Evolutionary conservation across 2,329 filamentous ascomycete genomes (phyloP).

Genomic region (Teratosphaeria viscida): DNA sequence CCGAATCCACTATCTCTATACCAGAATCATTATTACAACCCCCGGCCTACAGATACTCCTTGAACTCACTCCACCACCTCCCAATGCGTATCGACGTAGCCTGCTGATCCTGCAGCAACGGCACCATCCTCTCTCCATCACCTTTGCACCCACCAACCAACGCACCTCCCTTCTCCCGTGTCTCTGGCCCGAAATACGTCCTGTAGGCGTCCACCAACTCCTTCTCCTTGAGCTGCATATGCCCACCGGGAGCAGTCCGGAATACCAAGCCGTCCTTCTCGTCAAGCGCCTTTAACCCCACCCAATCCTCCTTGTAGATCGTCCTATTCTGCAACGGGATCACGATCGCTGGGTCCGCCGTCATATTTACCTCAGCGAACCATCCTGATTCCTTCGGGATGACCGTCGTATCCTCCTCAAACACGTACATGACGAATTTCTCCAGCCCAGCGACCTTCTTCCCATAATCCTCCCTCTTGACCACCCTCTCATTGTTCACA

Average conservation of each 20-base stretch:
- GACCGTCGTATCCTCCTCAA: constrained; percentile 74
- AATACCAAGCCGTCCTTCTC: constrained; percentile 70
- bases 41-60: not conserved
- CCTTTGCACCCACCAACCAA: not conserved
- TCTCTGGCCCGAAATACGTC: constrained; percentile 51
- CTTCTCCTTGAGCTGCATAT: constrained; percentile 69
- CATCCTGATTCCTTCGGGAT: constrained; percentile 84
- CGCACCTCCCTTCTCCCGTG: not conserved
- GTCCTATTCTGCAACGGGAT: constrained; percentile 57
- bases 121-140: not conserved
- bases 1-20: no score
- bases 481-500: constrained; percentile 79
- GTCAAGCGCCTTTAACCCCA: constrained; percentile 73
- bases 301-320: constrained; percentile 86
- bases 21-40: no score
- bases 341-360: constrained; percentile 40
- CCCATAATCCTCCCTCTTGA: constrained; percentile 65
- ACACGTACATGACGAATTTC: constrained; percentile 78
- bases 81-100: not conserved
- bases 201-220: constrained; percentile 55
- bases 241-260: constrained; percentile 59
- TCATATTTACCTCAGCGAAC: constrained; percentile 78
- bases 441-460: constrained; percentile 58
- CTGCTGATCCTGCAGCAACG: not conserved
- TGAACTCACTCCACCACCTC: not conserved